Conservation (phyloP, 2,329 filamentous ascomycete species). For the Neonectria sp. region DNA sequence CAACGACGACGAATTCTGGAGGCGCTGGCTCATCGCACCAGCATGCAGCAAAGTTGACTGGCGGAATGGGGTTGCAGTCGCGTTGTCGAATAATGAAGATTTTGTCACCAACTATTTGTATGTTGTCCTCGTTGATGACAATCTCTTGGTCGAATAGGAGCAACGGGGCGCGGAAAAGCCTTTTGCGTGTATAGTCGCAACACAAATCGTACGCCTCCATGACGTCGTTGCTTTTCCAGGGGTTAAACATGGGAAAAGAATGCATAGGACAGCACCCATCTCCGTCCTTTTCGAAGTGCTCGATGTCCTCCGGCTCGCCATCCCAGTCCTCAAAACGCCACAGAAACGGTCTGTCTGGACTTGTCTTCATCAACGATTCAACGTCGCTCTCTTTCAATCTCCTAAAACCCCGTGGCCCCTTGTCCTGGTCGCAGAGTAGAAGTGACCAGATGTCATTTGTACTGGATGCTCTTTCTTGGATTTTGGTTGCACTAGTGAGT, state of each 20-base stretch:
- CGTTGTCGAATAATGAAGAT: conserved; percentile 5
- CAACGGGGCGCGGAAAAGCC: conserved; percentile 11
- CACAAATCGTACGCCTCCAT: conserved; percentile 17
- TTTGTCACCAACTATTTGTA: conserved; percentile 11
- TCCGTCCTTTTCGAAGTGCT: conserved; percentile 15
- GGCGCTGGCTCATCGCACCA: conserved; percentile 1
- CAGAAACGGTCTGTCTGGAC: conserved; percentile 3
- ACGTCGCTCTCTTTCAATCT: not conserved
- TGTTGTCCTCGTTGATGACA: conserved; percentile 12
- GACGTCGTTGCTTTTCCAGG: conserved; percentile 18
- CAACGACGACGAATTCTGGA: conserved; percentile 11
- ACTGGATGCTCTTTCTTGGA: not conserved
- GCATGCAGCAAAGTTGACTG: conserved; percentile 22
- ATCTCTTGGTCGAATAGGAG: conserved; percentile 18
- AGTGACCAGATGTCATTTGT: conserved; percentile 9
- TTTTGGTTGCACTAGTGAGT: conserved; percentile 5
- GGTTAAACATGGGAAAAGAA: conserved; percentile 25
- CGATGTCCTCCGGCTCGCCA: conserved; percentile 12
- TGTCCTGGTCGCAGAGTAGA: not conserved
- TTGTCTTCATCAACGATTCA: conserved; percentile 17
- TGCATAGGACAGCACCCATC: conserved; percentile 23
- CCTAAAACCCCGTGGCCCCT: not conserved
- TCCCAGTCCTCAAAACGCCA: conserved; percentile 18
- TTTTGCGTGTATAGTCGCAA: conserved; percentile 9
- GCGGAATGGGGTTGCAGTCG: not conserved